Evolutionary conservation across 805 yeast genomes (phyloP).

Genomic region (Metschnikowia arizonensis): DNA sequence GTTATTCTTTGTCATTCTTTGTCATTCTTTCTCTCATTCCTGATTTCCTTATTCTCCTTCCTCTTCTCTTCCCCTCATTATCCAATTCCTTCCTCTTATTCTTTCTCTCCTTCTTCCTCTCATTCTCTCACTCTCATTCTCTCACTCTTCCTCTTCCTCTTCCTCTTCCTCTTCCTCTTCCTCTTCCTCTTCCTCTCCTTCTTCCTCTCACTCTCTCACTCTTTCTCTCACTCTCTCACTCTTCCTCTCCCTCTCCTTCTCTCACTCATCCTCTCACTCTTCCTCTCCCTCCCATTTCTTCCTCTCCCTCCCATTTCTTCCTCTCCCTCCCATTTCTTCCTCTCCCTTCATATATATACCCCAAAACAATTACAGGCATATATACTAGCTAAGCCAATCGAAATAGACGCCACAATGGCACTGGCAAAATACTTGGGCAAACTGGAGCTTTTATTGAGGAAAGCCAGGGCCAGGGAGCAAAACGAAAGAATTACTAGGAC

Average conservation of each 20-base stretch:
- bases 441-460: conserved; percentile 14
- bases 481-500: conserved; percentile 15
- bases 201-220: too few species aligned
- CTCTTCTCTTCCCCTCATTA: too few species aligned
- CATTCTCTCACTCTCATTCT: neutral
- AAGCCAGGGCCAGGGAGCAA: conserved; percentile 15
- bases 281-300: neutral
- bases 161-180: neutral
- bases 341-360: conserved; percentile 31
- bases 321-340: conserved; percentile 2
- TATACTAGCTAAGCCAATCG: conserved; percentile 37
- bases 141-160: neutral
- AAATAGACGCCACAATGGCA: conserved; percentile 33
- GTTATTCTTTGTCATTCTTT: too few species aligned
- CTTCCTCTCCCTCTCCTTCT: too few species aligned
- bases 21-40: too few species aligned
- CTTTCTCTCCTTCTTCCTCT: neutral
- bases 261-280: too few species aligned
- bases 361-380: conserved; percentile 41
- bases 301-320: neutral
- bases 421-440: conserved; percentile 22
- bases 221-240: too few species aligned
- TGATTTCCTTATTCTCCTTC: too few species aligned
- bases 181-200: too few species aligned
- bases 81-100: too few species aligned